Conservation (phyloP, 768 basidiomycete genomes). For the Russula compacta region DNA sequence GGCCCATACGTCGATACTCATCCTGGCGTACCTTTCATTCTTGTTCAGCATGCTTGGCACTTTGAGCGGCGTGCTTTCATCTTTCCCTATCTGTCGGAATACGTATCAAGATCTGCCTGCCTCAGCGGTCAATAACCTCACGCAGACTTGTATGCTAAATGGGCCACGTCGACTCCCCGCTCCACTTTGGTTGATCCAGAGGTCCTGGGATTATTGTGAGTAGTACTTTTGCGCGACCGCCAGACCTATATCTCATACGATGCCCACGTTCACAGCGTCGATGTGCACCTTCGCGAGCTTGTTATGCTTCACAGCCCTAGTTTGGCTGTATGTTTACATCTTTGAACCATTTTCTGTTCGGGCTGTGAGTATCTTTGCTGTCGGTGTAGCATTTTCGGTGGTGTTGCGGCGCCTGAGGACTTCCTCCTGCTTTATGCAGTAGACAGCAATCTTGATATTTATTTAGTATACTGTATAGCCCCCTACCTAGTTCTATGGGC, state of each 20-base stretch:
- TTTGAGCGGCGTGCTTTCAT: background rate
- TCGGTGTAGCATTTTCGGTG: background rate
- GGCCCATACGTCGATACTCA: background rate
- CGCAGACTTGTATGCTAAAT: background rate
- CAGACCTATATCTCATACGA: background rate
- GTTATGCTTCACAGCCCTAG: background rate
- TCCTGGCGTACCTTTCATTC: constrained; percentile 2
- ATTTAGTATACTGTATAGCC: background rate
- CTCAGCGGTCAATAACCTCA: background rate
- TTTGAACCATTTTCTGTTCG: background rate
- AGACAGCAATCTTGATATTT: background rate
- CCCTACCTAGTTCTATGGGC: background rate
- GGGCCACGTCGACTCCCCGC: background rate
- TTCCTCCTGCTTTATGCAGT: background rate
- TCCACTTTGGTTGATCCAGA: background rate
- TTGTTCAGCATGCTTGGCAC: constrained; percentile 11
- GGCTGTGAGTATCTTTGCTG: background rate
- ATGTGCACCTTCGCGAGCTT: background rate
- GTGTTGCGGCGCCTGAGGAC: background rate
- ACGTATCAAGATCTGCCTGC: background rate
- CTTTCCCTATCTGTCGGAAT: background rate
- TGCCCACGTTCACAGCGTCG: background rate
- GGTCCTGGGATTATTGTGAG: constrained; percentile 1
- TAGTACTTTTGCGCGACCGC: background rate
- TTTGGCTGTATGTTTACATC: constrained; percentile 3